Percentiles rank a stretch among this genome's conserved stretches.
Evolutionary conservation across 2,329 filamentous ascomycete species (phyloP).

Genomic region (Cladosporium cucumerinum): DNA sequence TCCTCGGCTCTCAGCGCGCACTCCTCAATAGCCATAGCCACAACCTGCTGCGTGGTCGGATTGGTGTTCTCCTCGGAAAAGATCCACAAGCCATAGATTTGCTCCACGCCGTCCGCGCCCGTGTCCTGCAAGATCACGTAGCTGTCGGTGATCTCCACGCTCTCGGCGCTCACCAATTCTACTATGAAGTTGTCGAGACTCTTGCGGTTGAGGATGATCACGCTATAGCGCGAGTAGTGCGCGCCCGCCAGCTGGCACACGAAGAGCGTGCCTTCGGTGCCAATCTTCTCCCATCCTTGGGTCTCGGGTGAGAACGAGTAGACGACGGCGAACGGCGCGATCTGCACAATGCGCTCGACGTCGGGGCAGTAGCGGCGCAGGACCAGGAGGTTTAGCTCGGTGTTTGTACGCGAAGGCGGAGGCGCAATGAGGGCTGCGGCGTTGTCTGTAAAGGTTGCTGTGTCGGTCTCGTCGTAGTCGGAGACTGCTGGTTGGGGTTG

Average conservation of each 20-base stretch:
- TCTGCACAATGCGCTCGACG: constrained; percentile 69
- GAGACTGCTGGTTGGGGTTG: constrained; percentile 33
- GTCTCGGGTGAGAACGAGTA: constrained; percentile 70
- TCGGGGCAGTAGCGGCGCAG: constrained; percentile 76
- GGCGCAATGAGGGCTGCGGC: constrained; percentile 31
- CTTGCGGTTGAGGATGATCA: constrained; percentile 48
- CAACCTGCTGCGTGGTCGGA: constrained; percentile 42
- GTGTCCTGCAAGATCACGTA: constrained; percentile 58
- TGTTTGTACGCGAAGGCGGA: constrained; percentile 64
- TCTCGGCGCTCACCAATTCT: constrained; percentile 42
- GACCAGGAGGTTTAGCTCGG: constrained; percentile 82
- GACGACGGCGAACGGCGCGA: constrained; percentile 81
- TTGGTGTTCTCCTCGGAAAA: constrained; percentile 58
- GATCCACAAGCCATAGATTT: constrained; percentile 62
- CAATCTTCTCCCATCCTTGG: constrained; percentile 76
- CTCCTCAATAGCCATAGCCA: constrained; percentile 53
- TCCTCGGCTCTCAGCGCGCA: constrained; percentile 43
- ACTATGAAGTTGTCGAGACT: constrained; percentile 47
- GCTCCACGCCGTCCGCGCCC: constrained; percentile 30
- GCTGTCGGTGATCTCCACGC: constrained; percentile 51
- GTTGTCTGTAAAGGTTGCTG: constrained; percentile 30
- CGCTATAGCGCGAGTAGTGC: constrained; percentile 39
- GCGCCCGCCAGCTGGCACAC: constrained; percentile 61
- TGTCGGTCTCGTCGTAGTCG: constrained; percentile 50
- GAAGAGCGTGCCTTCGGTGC: constrained; percentile 84